Percentiles rank a stretch among this genome's conserved stretches.
Conservation (phyloP, 1,284 basidiomycete genomes). For the Sutorius eximius region DNA sequence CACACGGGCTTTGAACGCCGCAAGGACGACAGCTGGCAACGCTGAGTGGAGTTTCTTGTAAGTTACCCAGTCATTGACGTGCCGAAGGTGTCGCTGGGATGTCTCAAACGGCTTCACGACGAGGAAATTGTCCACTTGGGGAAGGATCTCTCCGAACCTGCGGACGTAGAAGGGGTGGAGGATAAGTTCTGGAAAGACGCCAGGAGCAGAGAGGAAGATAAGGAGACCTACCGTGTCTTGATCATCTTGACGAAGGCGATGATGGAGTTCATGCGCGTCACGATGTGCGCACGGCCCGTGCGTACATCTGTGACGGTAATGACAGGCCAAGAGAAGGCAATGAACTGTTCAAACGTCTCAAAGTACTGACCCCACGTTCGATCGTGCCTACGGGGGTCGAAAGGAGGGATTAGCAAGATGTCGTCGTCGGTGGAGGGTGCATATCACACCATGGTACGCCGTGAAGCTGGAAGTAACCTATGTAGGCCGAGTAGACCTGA, state of each 20-base stretch:
- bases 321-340: conserved; percentile 83
- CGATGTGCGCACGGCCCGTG: conserved; percentile 77
- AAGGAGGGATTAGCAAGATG: conserved; percentile 7
- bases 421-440: neutral
- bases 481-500: conserved; percentile 80
- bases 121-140: conserved; percentile 68
- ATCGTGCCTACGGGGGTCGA: conserved; percentile 57
- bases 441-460: conserved; percentile 65
- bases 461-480: conserved; percentile 78
- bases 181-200: conserved; percentile 1
- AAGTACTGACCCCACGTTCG: conserved; percentile 82
- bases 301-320: conserved; percentile 74
- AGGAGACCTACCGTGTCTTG: conserved; percentile 56
- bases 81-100: conserved; percentile 63
- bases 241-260: conserved; percentile 77
- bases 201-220: conserved; percentile 6
- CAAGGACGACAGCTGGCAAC: conserved; percentile 68
- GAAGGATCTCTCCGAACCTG: conserved; percentile 71
- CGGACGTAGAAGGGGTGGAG: neutral
- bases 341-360: conserved; percentile 77
- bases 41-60: conserved; percentile 77
- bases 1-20: conserved; percentile 68
- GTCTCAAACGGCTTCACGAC: conserved; percentile 67
- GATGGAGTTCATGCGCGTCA: conserved; percentile 69
- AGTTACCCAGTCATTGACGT: conserved; percentile 64